Percentiles rank a stretch among this genome's conserved stretches.
These are phyloP conservation scores for Dactylellina sp. DNA, from an alignment of 2,329 filamentous ascomycete species.

Conservation along the genomic window DNA sequence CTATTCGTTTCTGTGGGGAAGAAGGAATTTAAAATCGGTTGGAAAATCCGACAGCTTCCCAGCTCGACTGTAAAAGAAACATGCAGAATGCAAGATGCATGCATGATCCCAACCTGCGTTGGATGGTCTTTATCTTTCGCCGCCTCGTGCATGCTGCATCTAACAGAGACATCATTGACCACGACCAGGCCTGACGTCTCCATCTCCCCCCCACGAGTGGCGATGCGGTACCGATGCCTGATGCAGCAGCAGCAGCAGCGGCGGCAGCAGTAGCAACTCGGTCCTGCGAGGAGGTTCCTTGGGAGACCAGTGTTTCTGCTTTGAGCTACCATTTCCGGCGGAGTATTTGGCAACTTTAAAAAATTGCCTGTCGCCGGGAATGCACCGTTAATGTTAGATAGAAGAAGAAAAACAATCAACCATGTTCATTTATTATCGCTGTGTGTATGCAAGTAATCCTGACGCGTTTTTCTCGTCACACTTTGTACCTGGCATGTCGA, in stretches of 20 bases:
- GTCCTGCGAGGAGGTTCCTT: slow-evolving; percentile 33
- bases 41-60: not conserved
- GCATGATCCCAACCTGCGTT: slow-evolving; percentile 44
- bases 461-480: slow-evolving; percentile 17
- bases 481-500: not conserved
- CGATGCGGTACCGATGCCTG: too few relatives aligned
- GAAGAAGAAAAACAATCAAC: slow-evolving; percentile 8
- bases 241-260: too few relatives aligned
- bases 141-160: slow-evolving; percentile 40
- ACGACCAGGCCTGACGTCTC: not conserved
- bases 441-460: slow-evolving; percentile 37
- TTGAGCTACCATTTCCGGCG: slow-evolving; percentile 39
- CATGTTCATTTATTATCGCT: slow-evolving; percentile 3
- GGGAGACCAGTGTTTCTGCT: slow-evolving; percentile 20
- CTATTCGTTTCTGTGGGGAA: slow-evolving; percentile 18
- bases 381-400: not conserved
- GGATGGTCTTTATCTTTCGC: not conserved
- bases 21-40: not conserved
- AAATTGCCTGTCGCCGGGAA: slow-evolving; percentile 3
- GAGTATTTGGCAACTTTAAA: slow-evolving; percentile 20
- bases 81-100: slow-evolving; percentile 52
- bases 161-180: slow-evolving; percentile 34
- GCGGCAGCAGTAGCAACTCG: too few relatives aligned
- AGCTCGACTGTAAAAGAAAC: slow-evolving; percentile 9
- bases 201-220: slow-evolving; percentile 1